phyloP scores from a whole-genome alignment of 1,284 basidiomycete genomes.

The Fistulinella cinereoalba region DNA sequence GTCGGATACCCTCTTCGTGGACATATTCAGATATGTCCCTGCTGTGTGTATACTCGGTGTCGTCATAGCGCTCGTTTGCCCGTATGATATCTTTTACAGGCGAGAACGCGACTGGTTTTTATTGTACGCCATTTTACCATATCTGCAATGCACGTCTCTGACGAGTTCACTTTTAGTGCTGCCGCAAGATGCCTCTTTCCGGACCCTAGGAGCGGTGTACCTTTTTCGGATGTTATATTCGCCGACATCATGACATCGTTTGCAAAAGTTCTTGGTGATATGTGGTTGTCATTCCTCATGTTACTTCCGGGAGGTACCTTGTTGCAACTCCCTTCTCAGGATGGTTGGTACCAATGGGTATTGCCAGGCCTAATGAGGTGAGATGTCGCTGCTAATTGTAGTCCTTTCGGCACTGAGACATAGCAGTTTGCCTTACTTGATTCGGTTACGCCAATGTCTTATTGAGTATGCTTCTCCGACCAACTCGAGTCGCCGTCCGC shows the following conservation, averaged over 20 bases:
- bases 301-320: slow-evolving; percentile 75
- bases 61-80: slow-evolving; percentile 58
- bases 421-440: slow-evolving; percentile 80
- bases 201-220: slow-evolving; percentile 57
- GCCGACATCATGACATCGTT: slow-evolving; percentile 97
- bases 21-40: slow-evolving; percentile 74
- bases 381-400: slow-evolving; percentile 18
- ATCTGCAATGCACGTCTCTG: slow-evolving; percentile 3
- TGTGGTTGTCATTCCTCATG: slow-evolving; percentile 87
- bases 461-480: slow-evolving; percentile 76
- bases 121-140: slow-evolving; percentile 48
- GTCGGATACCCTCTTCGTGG: slow-evolving; percentile 58
- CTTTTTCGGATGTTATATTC: slow-evolving; percentile 91
- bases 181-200: slow-evolving; percentile 66
- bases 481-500: slow-evolving; percentile 66
- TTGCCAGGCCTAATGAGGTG: slow-evolving; percentile 87
- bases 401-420: slow-evolving; percentile 12
- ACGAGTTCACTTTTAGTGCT: slow-evolving; percentile 8
- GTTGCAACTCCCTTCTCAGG: slow-evolving; percentile 57
- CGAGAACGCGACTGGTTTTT: slow-evolving; percentile 73
- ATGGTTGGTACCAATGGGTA: slow-evolving; percentile 68
- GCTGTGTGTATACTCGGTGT: slow-evolving; percentile 62
- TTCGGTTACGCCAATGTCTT: slow-evolving; percentile 92
- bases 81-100: slow-evolving; percentile 64
- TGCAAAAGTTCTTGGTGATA: slow-evolving; percentile 93